Evolutionary conservation across 371 early-diverging fungal species (phyloP).

Genomic region (Conidiobolus coronatus): DNA sequence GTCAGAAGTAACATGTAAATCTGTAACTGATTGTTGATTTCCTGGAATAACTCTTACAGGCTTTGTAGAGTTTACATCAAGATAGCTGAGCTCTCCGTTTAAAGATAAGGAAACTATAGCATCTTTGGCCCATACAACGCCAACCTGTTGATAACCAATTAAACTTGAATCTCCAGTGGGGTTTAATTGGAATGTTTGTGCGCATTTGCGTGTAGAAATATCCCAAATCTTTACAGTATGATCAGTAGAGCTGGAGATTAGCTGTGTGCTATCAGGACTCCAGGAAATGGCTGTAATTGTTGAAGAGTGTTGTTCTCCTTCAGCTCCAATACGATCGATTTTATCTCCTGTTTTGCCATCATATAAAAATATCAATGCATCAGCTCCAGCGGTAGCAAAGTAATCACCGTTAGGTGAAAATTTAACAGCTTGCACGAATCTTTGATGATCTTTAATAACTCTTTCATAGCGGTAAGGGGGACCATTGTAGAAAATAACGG

Average conservation of each 20-base stretch:
- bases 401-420: conserved; percentile 66
- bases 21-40: background rate
- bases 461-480: conserved; percentile 69
- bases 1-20: background rate
- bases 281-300: conserved; percentile 66
- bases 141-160: conserved; percentile 76
- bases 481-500: conserved; percentile 72
- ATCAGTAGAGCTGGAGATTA: conserved; percentile 74
- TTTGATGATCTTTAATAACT: conserved; percentile 49
- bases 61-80: conserved; percentile 33
- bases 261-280: conserved; percentile 52
- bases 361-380: conserved; percentile 63
- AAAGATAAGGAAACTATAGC: conserved; percentile 52
- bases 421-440: conserved; percentile 72
- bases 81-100: conserved; percentile 58
- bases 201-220: conserved; percentile 34
- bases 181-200: conserved; percentile 28
- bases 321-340: conserved; percentile 34
- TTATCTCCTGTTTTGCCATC: conserved; percentile 78
- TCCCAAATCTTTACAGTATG: conserved; percentile 86
- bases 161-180: conserved; percentile 7
- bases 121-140: conserved; percentile 65
- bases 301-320: conserved; percentile 35
- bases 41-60: conserved; percentile 26
- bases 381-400: conserved; percentile 71